Evolutionary conservation across 139 green algal species (phyloP).

Genomic region (Haematococcus sp.): DNA sequence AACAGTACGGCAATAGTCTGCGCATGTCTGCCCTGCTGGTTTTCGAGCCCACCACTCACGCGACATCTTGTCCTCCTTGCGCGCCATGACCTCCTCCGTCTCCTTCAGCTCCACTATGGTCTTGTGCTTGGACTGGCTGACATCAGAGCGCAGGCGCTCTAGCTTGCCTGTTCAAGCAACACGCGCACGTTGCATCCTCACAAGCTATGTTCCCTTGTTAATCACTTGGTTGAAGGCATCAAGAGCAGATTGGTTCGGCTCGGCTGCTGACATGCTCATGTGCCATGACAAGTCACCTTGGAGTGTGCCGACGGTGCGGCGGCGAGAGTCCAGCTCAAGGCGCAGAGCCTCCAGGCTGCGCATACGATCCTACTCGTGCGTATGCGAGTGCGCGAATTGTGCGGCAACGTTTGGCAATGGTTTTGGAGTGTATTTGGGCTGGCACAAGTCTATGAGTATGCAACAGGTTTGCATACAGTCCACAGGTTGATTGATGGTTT

Average conservation of each 20-base stretch:
- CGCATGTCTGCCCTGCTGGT: background rate
- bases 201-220: too few relatives aligned
- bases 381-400: too few relatives aligned
- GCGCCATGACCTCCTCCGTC: conserved; percentile 59
- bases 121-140: conserved; percentile 52
- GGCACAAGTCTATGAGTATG: too few relatives aligned
- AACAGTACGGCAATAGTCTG: background rate
- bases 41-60: conserved; percentile 30
- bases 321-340: conserved; percentile 82
- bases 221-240: too few relatives aligned
- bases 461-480: too few relatives aligned
- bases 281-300: conserved; percentile 17
- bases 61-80: conserved; percentile 80
- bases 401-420: too few relatives aligned
- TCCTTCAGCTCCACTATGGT: conserved; percentile 73
- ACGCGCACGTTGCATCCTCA: too few relatives aligned
- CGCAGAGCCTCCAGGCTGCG: conserved; percentile 72
- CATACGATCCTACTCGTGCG: conserved; percentile 64
- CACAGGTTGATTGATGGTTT: too few relatives aligned
- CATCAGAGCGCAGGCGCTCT: conserved; percentile 39
- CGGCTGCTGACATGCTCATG: too few relatives aligned
- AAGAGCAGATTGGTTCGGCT: too few relatives aligned
- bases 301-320: conserved; percentile 75
- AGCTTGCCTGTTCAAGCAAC: conserved; percentile 14
- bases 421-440: too few relatives aligned